Evolutionary conservation across 257 asterid species (phyloP).

Genomic region (Oldenlandia corymbosa): DNA sequence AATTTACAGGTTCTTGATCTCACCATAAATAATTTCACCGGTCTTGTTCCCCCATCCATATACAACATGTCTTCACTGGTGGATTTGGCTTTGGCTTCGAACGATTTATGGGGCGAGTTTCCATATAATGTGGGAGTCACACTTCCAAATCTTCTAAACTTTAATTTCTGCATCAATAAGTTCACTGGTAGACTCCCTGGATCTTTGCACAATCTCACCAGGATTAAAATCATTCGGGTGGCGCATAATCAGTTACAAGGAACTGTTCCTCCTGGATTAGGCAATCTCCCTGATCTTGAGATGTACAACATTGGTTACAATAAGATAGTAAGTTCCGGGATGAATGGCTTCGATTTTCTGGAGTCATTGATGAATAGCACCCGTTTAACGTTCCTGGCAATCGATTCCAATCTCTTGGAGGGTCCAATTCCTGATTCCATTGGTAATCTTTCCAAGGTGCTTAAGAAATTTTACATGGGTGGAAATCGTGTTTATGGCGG

Average conservation of each 20-base stretch:
- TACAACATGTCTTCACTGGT: slow-evolving; percentile 41
- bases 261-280: slow-evolving; percentile 54
- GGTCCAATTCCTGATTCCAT: slow-evolving; percentile 49
- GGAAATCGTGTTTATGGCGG: slow-evolving; percentile 36
- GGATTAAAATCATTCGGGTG: slow-evolving; percentile 41
- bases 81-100: slow-evolving; percentile 34
- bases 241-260: slow-evolving; percentile 51
- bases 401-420: slow-evolving; percentile 41
- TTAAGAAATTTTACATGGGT: slow-evolving; percentile 39
- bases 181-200: slow-evolving; percentile 55
- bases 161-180: slow-evolving; percentile 43
- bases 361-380: slow-evolving; percentile 39
- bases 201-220: slow-evolving; percentile 58
- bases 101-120: slow-evolving; percentile 42
- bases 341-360: slow-evolving; percentile 33
- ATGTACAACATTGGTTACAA: slow-evolving; percentile 52
- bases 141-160: slow-evolving; percentile 43
- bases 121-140: slow-evolving; percentile 37
- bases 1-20: slow-evolving; percentile 45
- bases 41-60: slow-evolving; percentile 42
- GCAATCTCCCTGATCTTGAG: slow-evolving; percentile 42
- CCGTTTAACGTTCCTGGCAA: slow-evolving; percentile 37
- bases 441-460: slow-evolving; percentile 48
- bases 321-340: slow-evolving; percentile 32
- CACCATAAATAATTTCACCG: slow-evolving; percentile 42